These are phyloP conservation scores for Solanum clarkiae DNA, from an alignment of 257 asterid species.

Conservation along the genomic window DNA sequence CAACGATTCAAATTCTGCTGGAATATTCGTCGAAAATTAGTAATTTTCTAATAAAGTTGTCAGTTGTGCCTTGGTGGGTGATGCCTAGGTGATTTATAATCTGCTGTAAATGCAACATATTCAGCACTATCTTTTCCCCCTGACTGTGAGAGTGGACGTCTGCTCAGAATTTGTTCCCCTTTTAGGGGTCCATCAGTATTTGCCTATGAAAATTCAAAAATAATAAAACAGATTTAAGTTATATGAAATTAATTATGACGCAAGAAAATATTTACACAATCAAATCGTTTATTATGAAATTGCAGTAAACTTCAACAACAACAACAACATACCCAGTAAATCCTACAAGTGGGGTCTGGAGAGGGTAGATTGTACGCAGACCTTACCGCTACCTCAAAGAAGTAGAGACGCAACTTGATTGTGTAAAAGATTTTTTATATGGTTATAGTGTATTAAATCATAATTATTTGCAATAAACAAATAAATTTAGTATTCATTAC, in stretches of 20 bases:
- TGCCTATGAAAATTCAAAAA: background rate
- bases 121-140: conserved; percentile 16
- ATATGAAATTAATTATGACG: no score
- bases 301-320: background rate
- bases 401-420: no score
- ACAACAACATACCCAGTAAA: no score
- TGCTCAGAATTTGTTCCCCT: conserved; percentile 10
- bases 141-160: background rate
- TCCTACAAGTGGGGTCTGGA: no score
- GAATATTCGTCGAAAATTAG: fast-evolving
- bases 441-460: no score
- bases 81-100: conserved; percentile 54
- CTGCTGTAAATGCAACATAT: conserved; percentile 40
- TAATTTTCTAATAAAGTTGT: background rate
- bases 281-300: background rate
- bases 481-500: no score
- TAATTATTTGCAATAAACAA: no score
- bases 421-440: background rate
- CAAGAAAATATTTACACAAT: background rate
- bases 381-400: no score
- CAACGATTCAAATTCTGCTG: background rate
- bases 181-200: background rate
- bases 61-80: conserved; percentile 64
- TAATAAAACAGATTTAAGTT: background rate
- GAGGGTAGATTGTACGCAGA: no score